Conservation (phyloP, 192 early-diverging fungal genomes). For the Phycomyces blakesleeanus region DNA sequence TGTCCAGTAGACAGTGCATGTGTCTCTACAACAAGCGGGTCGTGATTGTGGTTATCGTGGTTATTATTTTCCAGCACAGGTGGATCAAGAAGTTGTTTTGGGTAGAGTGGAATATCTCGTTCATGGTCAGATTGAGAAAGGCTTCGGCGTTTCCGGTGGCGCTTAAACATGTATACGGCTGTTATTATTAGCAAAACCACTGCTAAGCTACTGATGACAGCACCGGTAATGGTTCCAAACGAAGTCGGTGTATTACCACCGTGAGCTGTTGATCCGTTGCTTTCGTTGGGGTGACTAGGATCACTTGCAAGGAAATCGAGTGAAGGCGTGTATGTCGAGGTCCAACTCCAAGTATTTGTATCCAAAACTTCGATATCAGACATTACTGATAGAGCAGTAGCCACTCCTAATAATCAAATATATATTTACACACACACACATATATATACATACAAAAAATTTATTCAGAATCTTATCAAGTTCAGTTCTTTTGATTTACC, state of each 20-base stretch:
- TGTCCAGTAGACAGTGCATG: too few relatives aligned
- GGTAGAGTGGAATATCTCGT: background rate
- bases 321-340: slow-evolving; percentile 20
- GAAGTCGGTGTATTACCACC: slow-evolving; percentile 8
- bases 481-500: background rate
- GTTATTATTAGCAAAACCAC: slow-evolving; percentile 19
- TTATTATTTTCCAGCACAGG: background rate
- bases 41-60: too few relatives aligned
- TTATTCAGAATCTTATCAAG: background rate
- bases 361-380: slow-evolving; percentile 33
- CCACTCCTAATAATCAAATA: too few relatives aligned
- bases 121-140: background rate
- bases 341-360: slow-evolving; percentile 33
- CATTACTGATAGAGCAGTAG: slow-evolving; percentile 25
- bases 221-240: slow-evolving; percentile 17
- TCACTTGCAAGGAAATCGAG: background rate
- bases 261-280: background rate
- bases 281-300: background rate
- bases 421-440: too few relatives aligned
- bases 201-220: slow-evolving; percentile 16
- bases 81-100: background rate
- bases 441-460: background rate
- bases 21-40: background rate
- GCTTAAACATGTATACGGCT: slow-evolving; percentile 14
- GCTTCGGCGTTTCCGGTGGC: slow-evolving; percentile 8